A percentile compares a stretch with the other conserved stretches of the same genome.
These are phyloP conservation scores for Penicillium sp. DNA, from an alignment of 2,329 filamentous ascomycete genomes.

Conservation along the genomic window DNA sequence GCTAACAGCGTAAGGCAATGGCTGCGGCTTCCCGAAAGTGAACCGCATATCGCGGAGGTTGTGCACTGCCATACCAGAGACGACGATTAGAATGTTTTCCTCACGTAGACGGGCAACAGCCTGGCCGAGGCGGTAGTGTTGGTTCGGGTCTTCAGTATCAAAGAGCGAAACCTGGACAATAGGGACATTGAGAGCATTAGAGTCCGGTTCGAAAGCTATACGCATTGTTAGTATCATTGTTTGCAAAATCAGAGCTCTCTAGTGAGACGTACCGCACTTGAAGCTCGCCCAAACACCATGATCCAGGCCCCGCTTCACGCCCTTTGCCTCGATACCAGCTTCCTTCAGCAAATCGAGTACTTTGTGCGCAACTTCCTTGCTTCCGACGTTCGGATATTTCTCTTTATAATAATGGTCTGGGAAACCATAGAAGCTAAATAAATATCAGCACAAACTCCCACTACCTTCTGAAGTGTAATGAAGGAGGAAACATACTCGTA, in stretches of 20 bases:
- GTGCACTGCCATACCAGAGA: constrained; percentile 74
- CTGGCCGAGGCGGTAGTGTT: constrained; percentile 67
- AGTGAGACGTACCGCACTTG: constrained; percentile 45
- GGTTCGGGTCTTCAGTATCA: constrained; percentile 61
- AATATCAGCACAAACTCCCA: neutral
- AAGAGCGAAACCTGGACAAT: constrained; percentile 73
- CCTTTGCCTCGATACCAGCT: constrained; percentile 60
- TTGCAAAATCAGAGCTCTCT: neutral
- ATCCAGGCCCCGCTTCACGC: constrained; percentile 66
- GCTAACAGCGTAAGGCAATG: constrained; percentile 58
- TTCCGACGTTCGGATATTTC: constrained; percentile 65
- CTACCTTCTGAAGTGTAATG: neutral
- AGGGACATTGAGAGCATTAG: constrained; percentile 65
- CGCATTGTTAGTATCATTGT: neutral
- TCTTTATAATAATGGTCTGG: constrained; percentile 68
- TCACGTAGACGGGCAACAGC: constrained; percentile 67
- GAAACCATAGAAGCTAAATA: constrained; percentile 66
- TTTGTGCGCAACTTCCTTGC: constrained; percentile 58
- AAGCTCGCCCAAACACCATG: constrained; percentile 76
- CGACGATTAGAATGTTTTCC: constrained; percentile 67
- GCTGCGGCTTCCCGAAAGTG: constrained; percentile 45
- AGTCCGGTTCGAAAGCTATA: constrained; percentile 59
- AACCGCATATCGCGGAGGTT: constrained; percentile 61
- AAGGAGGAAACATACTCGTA: constrained; percentile 58
- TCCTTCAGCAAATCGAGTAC: constrained; percentile 57